phyloP scores from a whole-genome alignment of 179 eudicot genomes.

The Nepenthes alata region DNA sequence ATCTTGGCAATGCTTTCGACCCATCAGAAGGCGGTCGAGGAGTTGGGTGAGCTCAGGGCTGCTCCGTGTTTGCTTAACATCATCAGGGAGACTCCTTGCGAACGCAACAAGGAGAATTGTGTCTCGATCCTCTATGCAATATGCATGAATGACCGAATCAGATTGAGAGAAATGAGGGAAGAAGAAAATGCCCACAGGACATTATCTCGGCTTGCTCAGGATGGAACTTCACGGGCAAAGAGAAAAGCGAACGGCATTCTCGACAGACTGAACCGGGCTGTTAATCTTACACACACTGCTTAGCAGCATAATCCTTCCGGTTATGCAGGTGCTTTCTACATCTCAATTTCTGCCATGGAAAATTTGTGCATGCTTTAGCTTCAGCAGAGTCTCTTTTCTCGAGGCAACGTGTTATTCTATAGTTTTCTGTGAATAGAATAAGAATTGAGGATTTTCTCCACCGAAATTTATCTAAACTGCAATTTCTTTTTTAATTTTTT shows the following conservation, averaged over 20 bases:
- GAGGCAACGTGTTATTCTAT: too few species aligned
- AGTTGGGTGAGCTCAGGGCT: conserved; percentile 51
- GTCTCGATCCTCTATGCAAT: conserved; percentile 48
- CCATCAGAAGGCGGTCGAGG: conserved; percentile 54
- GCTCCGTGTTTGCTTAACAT: conserved; percentile 39
- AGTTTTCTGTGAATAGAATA: too few species aligned
- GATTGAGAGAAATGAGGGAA: conserved; percentile 48
- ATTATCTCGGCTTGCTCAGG: conserved; percentile 49
- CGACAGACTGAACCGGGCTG: conserved; percentile 47
- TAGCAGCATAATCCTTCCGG: conserved; percentile 12
- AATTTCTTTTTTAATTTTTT: not conserved
- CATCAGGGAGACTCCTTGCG: conserved; percentile 44
- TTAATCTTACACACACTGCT: conserved; percentile 44
- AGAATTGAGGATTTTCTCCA: not conserved
- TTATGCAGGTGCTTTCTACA: too few species aligned
- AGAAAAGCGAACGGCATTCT: conserved; percentile 77
- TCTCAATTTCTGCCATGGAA: too few species aligned
- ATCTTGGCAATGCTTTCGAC: conserved; percentile 74
- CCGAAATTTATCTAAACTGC: not conserved
- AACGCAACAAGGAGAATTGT: conserved; percentile 66
- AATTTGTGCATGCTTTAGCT: too few species aligned
- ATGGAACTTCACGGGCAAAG: conserved; percentile 88
- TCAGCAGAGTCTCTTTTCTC: too few species aligned
- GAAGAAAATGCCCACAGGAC: conserved; percentile 47
- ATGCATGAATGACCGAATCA: conserved; percentile 43